A percentile compares a stretch with the other conserved stretches of the same genome.
phyloP scores from a whole-genome alignment of 495 filamentous ascomycete genomes.

The Recurvomyces mirabilis region DNA sequence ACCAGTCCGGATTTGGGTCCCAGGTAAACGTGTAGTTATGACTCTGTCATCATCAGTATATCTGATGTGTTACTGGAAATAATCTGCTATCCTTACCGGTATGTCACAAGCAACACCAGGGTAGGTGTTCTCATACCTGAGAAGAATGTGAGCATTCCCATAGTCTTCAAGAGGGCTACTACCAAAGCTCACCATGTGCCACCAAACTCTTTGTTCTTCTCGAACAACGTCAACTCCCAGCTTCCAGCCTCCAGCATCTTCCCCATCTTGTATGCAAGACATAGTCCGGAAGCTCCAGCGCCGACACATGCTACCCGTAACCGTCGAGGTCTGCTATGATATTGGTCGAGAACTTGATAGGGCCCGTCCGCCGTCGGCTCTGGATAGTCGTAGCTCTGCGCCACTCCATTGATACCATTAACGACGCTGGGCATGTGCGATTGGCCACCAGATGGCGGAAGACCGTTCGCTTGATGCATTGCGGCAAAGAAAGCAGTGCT shows the following conservation, averaged over 20 bases:
- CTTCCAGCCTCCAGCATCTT: slow-evolving; percentile 30
- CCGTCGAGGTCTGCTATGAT: slow-evolving; percentile 24
- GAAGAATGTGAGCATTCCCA: background rate
- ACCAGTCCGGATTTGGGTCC: slow-evolving; percentile 27
- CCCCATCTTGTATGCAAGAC: slow-evolving; percentile 30
- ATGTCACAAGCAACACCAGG: slow-evolving; percentile 23
- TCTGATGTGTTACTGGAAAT: no score
- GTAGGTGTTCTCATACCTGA: slow-evolving; percentile 13
- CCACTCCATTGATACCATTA: slow-evolving; percentile 25
- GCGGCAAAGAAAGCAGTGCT: no score
- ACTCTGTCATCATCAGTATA: background rate
- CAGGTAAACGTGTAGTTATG: slow-evolving; percentile 25
- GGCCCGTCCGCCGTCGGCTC: slow-evolving; percentile 22
- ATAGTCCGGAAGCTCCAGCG: slow-evolving; percentile 27
- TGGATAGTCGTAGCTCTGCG: slow-evolving; percentile 22
- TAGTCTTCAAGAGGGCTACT: background rate
- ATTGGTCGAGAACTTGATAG: slow-evolving; percentile 26
- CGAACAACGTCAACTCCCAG: slow-evolving; percentile 40
- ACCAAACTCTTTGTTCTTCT: slow-evolving; percentile 63
- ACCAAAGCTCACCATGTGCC: slow-evolving; percentile 47
- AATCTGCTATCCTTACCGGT: slow-evolving; percentile 16
- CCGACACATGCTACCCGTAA: slow-evolving; percentile 25
- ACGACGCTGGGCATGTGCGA: slow-evolving; percentile 23
- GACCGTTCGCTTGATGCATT: slow-evolving; percentile 7
- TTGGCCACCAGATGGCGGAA: slow-evolving; percentile 6